Evolutionary conservation across 169 alveolate species (phyloP).

Genomic region (Plasmodium fragile): DNA sequence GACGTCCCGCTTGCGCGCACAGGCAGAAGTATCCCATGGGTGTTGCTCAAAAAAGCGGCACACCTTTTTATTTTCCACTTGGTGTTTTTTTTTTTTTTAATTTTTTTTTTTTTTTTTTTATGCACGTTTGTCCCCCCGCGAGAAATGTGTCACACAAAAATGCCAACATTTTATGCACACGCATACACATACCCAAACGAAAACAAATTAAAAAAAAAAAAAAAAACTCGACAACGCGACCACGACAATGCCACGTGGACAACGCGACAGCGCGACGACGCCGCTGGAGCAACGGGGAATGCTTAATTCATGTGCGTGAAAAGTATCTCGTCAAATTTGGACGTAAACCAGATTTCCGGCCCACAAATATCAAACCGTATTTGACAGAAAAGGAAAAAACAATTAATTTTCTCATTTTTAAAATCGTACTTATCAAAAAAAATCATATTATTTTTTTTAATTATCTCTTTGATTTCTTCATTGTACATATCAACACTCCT

Average conservation of each 20-base stretch:
- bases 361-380: constrained; percentile 57
- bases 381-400: constrained; percentile 53
- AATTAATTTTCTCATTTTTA: constrained; percentile 33
- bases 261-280: too few relatives aligned
- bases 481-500: neutral
- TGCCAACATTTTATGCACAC: neutral
- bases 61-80: neutral
- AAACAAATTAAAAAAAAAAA: neutral
- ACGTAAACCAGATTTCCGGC: constrained; percentile 66
- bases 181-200: neutral
- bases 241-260: too few relatives aligned
- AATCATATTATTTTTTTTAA: constrained; percentile 34
- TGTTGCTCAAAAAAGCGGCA: neutral
- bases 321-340: constrained; percentile 57
- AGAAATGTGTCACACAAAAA: neutral
- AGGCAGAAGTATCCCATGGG: neutral
- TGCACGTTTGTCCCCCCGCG: neutral
- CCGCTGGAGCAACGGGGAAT: neutral
- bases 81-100: neutral
- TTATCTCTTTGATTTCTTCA: constrained; percentile 14
- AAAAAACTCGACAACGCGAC: neutral
- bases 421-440: constrained; percentile 48
- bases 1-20: neutral
- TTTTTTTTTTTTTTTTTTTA: too few relatives aligned
- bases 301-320: constrained; percentile 39